Evolutionary conservation across 1,284 basidiomycete species (phyloP).

Genomic region (Cerioporus squamosus): DNA sequence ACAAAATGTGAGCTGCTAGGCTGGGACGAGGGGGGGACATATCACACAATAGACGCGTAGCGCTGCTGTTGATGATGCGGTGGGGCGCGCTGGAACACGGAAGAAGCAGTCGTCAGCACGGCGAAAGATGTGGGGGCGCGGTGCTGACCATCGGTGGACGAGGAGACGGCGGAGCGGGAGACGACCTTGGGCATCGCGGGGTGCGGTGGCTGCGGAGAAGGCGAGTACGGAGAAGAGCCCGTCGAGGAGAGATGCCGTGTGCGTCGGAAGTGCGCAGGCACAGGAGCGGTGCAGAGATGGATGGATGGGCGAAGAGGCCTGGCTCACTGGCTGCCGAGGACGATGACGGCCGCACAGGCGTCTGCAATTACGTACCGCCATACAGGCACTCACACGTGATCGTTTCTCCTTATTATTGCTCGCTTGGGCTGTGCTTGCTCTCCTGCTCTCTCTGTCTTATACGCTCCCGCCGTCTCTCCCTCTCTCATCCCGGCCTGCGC

Average conservation of each 20-base stretch:
- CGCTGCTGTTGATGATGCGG: slow-evolving; percentile 75
- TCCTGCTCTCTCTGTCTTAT: slow-evolving; percentile 9
- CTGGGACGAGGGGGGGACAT: slow-evolving; percentile 15
- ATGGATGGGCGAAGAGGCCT: not conserved
- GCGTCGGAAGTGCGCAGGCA: no score
- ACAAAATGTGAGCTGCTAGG: slow-evolving; percentile 19
- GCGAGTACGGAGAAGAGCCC: not conserved
- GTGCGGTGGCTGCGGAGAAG: not conserved
- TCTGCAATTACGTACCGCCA: slow-evolving; percentile 16
- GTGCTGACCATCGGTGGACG: slow-evolving; percentile 74
- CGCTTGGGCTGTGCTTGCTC: slow-evolving; percentile 29
- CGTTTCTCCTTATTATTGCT: slow-evolving; percentile 28
- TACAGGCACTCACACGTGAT: slow-evolving; percentile 19
- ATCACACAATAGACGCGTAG: slow-evolving; percentile 79
- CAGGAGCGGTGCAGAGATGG: slow-evolving; percentile 4
- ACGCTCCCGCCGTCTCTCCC: slow-evolving; percentile 17
- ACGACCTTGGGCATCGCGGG: slow-evolving; percentile 79
- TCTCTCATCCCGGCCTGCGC: slow-evolving; percentile 18
- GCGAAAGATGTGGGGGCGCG: slow-evolving; percentile 9
- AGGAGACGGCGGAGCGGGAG: slow-evolving; percentile 79
- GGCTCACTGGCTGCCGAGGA: slow-evolving; percentile 1
- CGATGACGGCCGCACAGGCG: slow-evolving; percentile 4
- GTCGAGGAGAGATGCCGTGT: not conserved
- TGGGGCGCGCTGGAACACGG: slow-evolving; percentile 64
- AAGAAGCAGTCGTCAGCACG: slow-evolving; percentile 19